Percentiles rank a stretch among this genome's conserved stretches.
phyloP scores from a whole-genome alignment of 192 early-diverging fungal species.

The Coemansia sp. region DNA sequence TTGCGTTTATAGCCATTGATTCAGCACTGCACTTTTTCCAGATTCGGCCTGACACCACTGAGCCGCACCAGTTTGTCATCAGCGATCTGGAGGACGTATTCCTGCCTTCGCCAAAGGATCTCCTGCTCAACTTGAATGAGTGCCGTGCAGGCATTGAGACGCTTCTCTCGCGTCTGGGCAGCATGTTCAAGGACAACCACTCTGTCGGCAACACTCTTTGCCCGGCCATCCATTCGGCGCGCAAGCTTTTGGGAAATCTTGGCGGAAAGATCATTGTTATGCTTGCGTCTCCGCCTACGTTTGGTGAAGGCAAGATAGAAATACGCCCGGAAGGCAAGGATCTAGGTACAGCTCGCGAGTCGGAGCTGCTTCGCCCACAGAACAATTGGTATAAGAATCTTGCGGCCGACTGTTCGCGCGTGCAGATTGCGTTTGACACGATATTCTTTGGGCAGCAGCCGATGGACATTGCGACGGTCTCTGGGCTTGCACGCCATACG shows the following conservation, averaged over 20 bases:
- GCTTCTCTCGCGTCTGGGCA: conserved; percentile 69
- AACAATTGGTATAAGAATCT: conserved; percentile 87
- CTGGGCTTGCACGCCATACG: conserved; percentile 67
- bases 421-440: conserved; percentile 87
- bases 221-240: conserved; percentile 78
- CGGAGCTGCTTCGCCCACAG: conserved; percentile 77
- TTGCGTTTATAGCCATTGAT: conserved; percentile 91
- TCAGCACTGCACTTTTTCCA: conserved; percentile 90
- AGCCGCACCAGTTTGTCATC: conserved; percentile 95
- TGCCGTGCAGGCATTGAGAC: conserved; percentile 70
- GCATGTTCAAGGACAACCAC: conserved; percentile 86
- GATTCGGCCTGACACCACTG: conserved; percentile 64
- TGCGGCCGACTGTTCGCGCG: conserved; percentile 87
- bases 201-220: conserved; percentile 79
- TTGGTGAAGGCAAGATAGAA: conserved; percentile 79
- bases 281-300: conserved; percentile 79
- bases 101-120: conserved; percentile 84
- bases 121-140: conserved; percentile 87
- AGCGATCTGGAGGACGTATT: conserved; percentile 89
- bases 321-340: conserved; percentile 81
- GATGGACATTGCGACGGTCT: conserved; percentile 83
- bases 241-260: conserved; percentile 76
- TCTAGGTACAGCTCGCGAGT: conserved; percentile 91
- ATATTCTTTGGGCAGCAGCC: conserved; percentile 84
- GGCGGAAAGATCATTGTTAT: conserved; percentile 91